Evolutionary conservation across 192 early-diverging fungal species (phyloP).

Genomic region (Thamnidium elegans): DNA sequence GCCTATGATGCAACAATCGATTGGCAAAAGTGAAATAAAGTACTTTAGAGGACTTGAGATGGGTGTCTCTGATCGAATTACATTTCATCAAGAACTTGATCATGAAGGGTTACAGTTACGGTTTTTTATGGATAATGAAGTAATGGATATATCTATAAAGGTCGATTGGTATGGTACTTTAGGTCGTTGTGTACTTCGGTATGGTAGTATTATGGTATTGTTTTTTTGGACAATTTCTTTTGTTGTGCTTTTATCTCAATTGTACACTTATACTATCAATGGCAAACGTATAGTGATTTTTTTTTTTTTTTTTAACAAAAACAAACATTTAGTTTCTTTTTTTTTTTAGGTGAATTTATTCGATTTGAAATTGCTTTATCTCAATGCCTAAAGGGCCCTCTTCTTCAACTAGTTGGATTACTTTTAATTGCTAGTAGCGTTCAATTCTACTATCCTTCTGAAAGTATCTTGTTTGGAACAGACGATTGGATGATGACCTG

Average conservation of each 20-base stretch:
- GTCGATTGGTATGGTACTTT: conserved; percentile 68
- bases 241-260: not conserved
- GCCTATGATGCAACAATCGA: not conserved
- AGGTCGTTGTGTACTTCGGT: conserved; percentile 63
- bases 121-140: conserved; percentile 42
- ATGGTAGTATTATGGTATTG: conserved; percentile 44
- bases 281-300: conserved; percentile 5
- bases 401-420: not conserved
- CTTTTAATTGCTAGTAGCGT: not conserved
- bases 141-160: conserved; percentile 40
- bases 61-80: conserved; percentile 28
- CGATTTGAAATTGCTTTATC: not conserved
- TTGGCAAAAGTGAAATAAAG: not conserved
- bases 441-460: not conserved
- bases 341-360: not conserved
- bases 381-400: not conserved
- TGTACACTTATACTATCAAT: conserved; percentile 5
- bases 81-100: conserved; percentile 37
- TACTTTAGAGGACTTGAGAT: conserved; percentile 29
- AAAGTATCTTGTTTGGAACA: not conserved
- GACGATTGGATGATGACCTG: not conserved
- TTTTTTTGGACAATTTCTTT: not conserved
- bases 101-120: conserved; percentile 36
- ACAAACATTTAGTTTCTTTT: not conserved
- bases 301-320: not conserved